A percentile compares a stretch with the other conserved stretches of the same genome.
Conservation (phyloP, 768 basidiomycete genomes). For the Leccinum pellstonianum region DNA sequence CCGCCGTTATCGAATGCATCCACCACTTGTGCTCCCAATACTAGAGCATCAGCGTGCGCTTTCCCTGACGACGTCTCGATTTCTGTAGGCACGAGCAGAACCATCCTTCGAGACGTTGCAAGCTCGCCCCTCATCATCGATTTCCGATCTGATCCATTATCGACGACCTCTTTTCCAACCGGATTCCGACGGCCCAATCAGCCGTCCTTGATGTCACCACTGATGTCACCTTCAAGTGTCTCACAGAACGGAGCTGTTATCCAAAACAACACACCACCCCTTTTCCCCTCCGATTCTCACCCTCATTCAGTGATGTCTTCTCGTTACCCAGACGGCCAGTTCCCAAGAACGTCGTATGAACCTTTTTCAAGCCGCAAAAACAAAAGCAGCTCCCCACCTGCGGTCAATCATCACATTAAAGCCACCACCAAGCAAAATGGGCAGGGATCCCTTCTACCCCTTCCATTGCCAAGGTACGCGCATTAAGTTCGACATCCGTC, state of each 20-base stretch:
- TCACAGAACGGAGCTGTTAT: not conserved
- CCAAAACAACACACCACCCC: not conserved
- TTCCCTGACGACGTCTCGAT: not conserved
- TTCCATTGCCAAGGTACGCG: constrained; percentile 12
- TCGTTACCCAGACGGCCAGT: not conserved
- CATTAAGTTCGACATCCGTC: not conserved
- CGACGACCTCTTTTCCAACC: not conserved
- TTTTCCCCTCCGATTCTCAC: not conserved
- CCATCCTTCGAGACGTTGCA: not conserved
- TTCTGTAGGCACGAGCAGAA: not conserved
- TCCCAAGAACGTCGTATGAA: not conserved
- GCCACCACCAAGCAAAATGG: not conserved
- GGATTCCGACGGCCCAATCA: not conserved
- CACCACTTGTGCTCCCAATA: not conserved
- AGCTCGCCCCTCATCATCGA: not conserved
- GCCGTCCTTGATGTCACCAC: not conserved
- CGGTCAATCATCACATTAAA: constrained; percentile 10
- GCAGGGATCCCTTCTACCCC: not conserved
- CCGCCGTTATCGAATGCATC: not conserved
- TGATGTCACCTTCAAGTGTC: not conserved
- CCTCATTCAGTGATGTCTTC: not conserved
- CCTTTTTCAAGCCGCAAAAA: not conserved
- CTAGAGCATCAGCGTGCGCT: not conserved
- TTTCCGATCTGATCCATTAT: not conserved
- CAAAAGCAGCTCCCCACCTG: constrained; percentile 2